A percentile compares a stretch with the other conserved stretches of the same genome.
Conservation (phyloP, 768 basidiomycete genomes). For the Leccinum boreale region DNA sequence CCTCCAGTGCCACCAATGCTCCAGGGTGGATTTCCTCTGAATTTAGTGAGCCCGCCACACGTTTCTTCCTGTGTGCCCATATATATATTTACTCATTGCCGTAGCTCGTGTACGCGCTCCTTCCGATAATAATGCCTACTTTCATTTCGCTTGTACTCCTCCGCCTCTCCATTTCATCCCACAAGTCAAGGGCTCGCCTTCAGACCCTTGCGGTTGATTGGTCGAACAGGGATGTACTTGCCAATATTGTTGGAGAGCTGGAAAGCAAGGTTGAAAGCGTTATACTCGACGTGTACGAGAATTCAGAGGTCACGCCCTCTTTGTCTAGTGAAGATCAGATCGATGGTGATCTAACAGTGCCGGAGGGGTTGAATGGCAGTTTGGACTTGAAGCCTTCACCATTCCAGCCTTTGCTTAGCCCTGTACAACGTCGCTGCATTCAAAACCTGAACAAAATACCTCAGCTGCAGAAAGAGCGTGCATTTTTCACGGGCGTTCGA, state of each 20-base stretch:
- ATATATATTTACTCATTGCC: conserved; percentile 3
- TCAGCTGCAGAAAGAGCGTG: conserved; percentile 63
- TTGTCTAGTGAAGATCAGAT: neutral
- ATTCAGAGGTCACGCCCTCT: conserved; percentile 29
- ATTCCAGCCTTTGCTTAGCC: conserved; percentile 48
- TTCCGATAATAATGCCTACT: conserved; percentile 67
- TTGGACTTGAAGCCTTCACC: conserved; percentile 9
- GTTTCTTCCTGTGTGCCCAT: neutral
- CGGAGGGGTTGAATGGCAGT: neutral
- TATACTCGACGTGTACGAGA: conserved; percentile 58
- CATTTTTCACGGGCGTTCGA: conserved; percentile 53
- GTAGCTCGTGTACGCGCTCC: conserved; percentile 49
- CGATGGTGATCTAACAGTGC: neutral
- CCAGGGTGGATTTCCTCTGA: conserved; percentile 63
- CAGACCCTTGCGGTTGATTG: conserved; percentile 57
- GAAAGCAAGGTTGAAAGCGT: conserved; percentile 61
- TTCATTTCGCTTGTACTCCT: conserved; percentile 51
- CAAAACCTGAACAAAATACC: conserved; percentile 65
- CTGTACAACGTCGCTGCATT: conserved; percentile 55
- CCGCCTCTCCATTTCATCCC: conserved; percentile 56
- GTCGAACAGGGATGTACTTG: conserved; percentile 47
- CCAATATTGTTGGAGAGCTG: conserved; percentile 52
- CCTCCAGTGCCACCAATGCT: conserved; percentile 58
- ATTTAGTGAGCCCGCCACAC: conserved; percentile 49
- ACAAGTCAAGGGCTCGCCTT: conserved; percentile 62